phyloP scores from a whole-genome alignment of 768 basidiomycete genomes.

The Tylopilus intermedius region DNA sequence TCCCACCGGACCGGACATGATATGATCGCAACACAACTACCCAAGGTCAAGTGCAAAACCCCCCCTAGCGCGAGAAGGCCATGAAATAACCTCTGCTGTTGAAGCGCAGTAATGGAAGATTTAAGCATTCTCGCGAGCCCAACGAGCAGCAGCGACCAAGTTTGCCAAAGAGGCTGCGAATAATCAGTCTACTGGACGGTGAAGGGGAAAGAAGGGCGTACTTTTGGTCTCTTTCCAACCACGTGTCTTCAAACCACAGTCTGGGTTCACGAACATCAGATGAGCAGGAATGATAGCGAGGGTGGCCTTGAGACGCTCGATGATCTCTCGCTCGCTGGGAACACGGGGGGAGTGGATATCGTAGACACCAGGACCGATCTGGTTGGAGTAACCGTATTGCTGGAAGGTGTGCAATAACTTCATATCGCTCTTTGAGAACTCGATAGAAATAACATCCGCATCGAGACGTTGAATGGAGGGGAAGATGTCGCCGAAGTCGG shows the following conservation, averaged over 20 bases:
- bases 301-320: slow-evolving; percentile 84
- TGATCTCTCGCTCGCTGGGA: slow-evolving; percentile 88
- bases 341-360: slow-evolving; percentile 99
- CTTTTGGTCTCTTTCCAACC: slow-evolving; percentile 97
- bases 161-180: slow-evolving; percentile 66
- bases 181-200: slow-evolving; percentile 5
- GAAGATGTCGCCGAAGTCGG: slow-evolving; percentile 99
- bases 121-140: slow-evolving; percentile 81
- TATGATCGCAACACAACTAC: slow-evolving; percentile 43
- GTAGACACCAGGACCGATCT: slow-evolving; percentile 97
- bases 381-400: slow-evolving; percentile 91
- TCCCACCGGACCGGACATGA: slow-evolving; percentile 22
- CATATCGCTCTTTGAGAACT: slow-evolving; percentile 98
- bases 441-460: slow-evolving; percentile 98
- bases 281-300: slow-evolving; percentile 74
- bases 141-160: slow-evolving; percentile 87
- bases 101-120: slow-evolving; percentile 65
- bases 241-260: slow-evolving; percentile 98
- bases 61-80: slow-evolving; percentile 22
- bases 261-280: slow-evolving; percentile 91
- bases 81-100: slow-evolving; percentile 77
- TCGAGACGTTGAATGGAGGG: slow-evolving; percentile 94
- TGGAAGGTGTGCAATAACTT: slow-evolving; percentile 95
- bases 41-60: slow-evolving; percentile 47
- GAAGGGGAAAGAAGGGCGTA: slow-evolving; percentile 17